Conservation (phyloP, 345 rosid genomes). For the Cardiospermum halicacabum region DNA sequence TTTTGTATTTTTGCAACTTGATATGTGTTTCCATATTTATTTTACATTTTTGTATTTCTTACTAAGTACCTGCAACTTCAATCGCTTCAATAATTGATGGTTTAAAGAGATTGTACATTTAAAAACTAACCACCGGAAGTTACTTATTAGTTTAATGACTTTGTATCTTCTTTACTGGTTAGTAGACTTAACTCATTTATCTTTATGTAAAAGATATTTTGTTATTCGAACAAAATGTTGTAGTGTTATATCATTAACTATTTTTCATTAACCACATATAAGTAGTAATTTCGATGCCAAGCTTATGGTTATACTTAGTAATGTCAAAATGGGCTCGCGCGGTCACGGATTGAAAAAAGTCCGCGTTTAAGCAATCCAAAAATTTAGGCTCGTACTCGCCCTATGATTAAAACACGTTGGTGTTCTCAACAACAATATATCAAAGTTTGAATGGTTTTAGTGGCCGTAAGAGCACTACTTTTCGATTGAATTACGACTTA, state of each 20-base stretch:
- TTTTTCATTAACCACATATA: slow-evolving; percentile 42
- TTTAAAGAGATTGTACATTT: slow-evolving; percentile 70
- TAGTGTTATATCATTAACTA: neutral
- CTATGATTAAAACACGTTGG: too few relatives aligned
- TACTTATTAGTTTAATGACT: slow-evolving; percentile 81
- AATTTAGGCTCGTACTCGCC: too few relatives aligned
- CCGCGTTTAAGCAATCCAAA: too few relatives aligned
- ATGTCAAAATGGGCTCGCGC: too few relatives aligned
- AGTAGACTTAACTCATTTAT: slow-evolving; percentile 31
- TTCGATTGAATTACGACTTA: too few relatives aligned
- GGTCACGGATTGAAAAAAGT: too few relatives aligned
- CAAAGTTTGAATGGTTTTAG: too few relatives aligned
- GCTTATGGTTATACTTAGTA: slow-evolving; percentile 98
- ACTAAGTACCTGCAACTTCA: slow-evolving; percentile 43
- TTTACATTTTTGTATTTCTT: neutral
- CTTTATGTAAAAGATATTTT: neutral
- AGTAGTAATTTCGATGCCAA: slow-evolving; percentile 92
- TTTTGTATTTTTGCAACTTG: too few relatives aligned
- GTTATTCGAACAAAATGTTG: neutral
- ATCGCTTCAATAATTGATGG: slow-evolving; percentile 92
- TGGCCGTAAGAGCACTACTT: too few relatives aligned
- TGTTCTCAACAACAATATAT: too few relatives aligned
- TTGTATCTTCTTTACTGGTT: slow-evolving; percentile 76
- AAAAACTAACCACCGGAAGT: slow-evolving; percentile 85
- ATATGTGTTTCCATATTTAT: too few relatives aligned